Evolutionary conservation across 306 rosid species (phyloP), one percentile per base, ranked within the genome.

Genomic region (Quercus ilex): DNA sequence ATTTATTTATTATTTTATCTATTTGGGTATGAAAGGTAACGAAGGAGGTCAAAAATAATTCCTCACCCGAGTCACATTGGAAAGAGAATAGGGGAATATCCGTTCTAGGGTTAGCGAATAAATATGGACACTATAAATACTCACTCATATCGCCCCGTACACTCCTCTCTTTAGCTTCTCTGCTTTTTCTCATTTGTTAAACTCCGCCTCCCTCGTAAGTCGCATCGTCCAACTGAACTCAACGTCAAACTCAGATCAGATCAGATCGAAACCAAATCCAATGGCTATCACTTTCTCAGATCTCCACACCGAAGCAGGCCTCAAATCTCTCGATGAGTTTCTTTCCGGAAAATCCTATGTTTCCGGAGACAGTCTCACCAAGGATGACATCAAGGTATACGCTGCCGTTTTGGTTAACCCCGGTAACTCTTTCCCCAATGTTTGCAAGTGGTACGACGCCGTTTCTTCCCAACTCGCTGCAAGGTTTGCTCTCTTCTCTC

Each of bases 231-330:
- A 41, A 41, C 46, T 8, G 11, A 41, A 41, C 46, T 10, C 8
- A 74, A 60, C 28, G 4, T 4, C 75, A 72, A 43, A 78, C 49
- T 20, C 28, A 43, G 76, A 49, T 28, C 43, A 12, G 71, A 53
- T 28, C 49, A 30, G 31, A 14, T 56, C n/a, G 26, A 73, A 73
- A 19, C 7, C n/a, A 10, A 73, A 73, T 21, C 7, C 0, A 73
- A 93, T 93, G 97, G 97, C 98, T n/a, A 82, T 88, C 74, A 86
- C 95, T 64, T 91, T 93, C 84, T 86, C 97, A 75, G 90, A 91
- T 90, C 98, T 93, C 64, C 90, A 93, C 91, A 80, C 97, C 25
- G 90, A 93, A 23, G 77, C 86, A 6, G 98, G 97, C 4, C 86
- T 93, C 88, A 93, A 93, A 71, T 80, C 93, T 77, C 98, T 91